Evolutionary conservation across 345 rosid species (phyloP).

Genomic region (Gynandropsis gynandra): DNA sequence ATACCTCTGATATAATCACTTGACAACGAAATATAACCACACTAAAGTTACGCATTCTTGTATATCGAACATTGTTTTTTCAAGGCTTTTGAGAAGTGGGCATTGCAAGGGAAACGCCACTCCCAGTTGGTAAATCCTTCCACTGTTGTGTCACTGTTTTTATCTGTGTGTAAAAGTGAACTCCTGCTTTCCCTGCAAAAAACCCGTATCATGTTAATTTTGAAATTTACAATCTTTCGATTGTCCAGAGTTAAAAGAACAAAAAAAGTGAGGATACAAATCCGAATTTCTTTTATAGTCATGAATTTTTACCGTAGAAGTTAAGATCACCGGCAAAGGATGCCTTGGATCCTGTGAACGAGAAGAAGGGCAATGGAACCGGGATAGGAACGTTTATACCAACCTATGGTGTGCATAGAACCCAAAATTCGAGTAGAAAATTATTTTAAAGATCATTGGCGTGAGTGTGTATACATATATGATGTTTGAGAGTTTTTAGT

Average conservation of each 20-base stretch:
- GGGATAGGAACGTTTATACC: conserved; percentile 98
- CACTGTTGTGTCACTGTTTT: conserved; percentile 95
- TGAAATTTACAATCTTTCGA: not conserved
- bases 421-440: not conserved
- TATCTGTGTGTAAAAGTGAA: conserved; percentile 81
- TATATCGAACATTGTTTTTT: not conserved
- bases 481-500: not conserved
- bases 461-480: no score
- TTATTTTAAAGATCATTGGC: conserved; percentile 5
- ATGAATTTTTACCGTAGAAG: conserved; percentile 62
- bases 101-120: conserved; percentile 89
- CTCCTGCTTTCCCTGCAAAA: conserved; percentile 90
- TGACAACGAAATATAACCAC: no score
- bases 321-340: conserved; percentile 95
- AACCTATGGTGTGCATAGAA: conserved; percentile 33
- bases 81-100: conserved; percentile 73
- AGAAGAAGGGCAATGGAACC: conserved; percentile 93
- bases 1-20: no score
- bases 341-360: conserved; percentile 89
- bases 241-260: not conserved
- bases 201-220: not conserved
- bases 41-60: no score
- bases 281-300: conserved; percentile 1
- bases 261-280: not conserved
- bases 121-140: conserved; percentile 73